A percentile compares a stretch with the other conserved stretches of the same genome.
phyloP scores from a whole-genome alignment of 345 rosid genomes.

The Euphorbia lathyris region DNA sequence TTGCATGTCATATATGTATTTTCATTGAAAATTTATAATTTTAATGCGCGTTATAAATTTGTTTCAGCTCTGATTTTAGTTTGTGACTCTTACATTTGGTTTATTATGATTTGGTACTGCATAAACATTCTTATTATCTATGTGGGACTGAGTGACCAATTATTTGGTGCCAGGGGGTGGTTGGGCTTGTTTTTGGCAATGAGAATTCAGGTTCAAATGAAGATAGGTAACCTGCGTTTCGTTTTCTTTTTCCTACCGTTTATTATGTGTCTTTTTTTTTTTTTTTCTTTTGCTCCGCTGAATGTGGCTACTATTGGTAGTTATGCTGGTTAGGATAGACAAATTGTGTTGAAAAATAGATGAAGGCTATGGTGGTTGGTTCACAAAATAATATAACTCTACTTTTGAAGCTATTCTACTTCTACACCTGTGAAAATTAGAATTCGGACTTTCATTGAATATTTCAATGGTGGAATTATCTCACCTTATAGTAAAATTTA shows the following conservation, averaged over 20 bases:
- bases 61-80: neutral
- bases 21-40: neutral
- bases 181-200: conserved; percentile 85
- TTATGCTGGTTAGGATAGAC: conserved; percentile 9
- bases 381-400: neutral
- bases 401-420: neutral
- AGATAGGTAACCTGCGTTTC: conserved; percentile 52
- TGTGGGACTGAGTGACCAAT: neutral
- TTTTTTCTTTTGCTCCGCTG: neutral
- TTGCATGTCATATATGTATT: too few species aligned
- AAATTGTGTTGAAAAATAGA: neutral
- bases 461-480: neutral
- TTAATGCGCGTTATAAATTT: neutral
- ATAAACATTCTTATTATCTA: too few species aligned
- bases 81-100: neutral
- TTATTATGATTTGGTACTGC: neutral
- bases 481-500: neutral
- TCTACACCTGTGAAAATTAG: neutral
- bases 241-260: neutral
- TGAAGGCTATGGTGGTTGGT: neutral
- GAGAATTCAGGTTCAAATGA: conserved; percentile 73
- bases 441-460: neutral
- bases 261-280: neutral
- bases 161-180: conserved; percentile 61
- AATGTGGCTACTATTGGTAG: neutral